A percentile compares a stretch with the other conserved stretches of the same genome.
Evolutionary conservation across 495 filamentous ascomycete genomes (phyloP).

Genomic region (Lophium mytilinum): DNA sequence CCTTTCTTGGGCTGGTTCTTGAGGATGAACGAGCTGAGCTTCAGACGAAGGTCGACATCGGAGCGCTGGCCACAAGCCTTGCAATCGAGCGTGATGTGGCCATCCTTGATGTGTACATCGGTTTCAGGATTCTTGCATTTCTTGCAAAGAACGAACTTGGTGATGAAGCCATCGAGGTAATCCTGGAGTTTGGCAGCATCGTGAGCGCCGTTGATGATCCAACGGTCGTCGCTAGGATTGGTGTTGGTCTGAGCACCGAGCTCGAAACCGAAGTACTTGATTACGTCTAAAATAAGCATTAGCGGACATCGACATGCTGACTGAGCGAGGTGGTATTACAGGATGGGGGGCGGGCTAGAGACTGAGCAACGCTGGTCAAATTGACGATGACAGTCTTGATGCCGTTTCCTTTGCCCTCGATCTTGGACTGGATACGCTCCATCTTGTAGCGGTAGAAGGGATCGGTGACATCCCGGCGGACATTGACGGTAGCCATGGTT

Average conservation of each 20-base stretch:
- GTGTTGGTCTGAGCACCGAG: conserved; percentile 97
- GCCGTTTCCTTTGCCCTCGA: conserved; percentile 97
- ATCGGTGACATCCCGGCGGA: conserved; percentile 96
- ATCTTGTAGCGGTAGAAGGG: conserved; percentile 99
- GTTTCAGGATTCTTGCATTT: conserved; percentile 99
- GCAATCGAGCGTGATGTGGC: conserved; percentile 85
- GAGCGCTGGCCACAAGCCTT: conserved; percentile 94
- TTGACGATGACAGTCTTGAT: conserved; percentile 98
- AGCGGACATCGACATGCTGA: neutral
- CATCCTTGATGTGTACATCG: conserved; percentile 87
- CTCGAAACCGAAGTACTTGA: conserved; percentile 99
- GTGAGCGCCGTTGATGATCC: conserved; percentile 99
- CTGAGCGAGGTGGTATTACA: conserved; percentile 38
- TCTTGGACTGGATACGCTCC: conserved; percentile 96
- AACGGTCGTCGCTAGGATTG: conserved; percentile 93
- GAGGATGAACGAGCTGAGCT: conserved; percentile 94
- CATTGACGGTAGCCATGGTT: conserved; percentile 87
- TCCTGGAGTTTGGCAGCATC: conserved; percentile 94
- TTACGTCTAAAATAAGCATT: conserved; percentile 52
- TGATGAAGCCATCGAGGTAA: conserved; percentile 95
- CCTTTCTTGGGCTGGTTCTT: conserved; percentile 92
- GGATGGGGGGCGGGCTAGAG: conserved; percentile 81
- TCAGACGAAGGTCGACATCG: conserved; percentile 84
- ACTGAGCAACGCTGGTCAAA: conserved; percentile 86
- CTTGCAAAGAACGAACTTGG: conserved; percentile 97